A percentile compares a stretch with the other conserved stretches of the same genome.
phyloP scores from a whole-genome alignment of 768 basidiomycete genomes.

The Psilocybe cyanescens region DNA sequence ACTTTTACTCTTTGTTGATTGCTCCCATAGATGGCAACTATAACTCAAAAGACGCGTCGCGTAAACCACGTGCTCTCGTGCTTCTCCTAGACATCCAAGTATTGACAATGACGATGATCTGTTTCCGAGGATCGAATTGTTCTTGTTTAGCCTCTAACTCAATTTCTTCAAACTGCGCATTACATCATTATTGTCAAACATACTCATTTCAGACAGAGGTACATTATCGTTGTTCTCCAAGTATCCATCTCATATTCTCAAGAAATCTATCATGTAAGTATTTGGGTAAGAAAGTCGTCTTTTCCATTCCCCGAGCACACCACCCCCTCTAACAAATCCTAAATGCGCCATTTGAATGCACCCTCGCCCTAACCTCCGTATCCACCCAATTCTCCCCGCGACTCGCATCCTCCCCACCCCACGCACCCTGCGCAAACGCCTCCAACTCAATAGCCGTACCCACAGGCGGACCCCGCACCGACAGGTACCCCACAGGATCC shows the following conservation, averaged over 20 bases:
- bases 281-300: not conserved
- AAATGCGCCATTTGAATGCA: constrained; percentile 74
- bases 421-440: constrained; percentile 38
- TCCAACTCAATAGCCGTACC: constrained; percentile 51
- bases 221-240: no score
- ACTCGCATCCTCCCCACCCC: constrained; percentile 12
- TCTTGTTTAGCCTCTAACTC: no score
- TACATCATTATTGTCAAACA: no score
- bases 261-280: no score
- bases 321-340: constrained; percentile 15
- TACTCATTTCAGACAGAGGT: no score
- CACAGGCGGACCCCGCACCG: constrained; percentile 76
- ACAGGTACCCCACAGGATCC: constrained; percentile 65
- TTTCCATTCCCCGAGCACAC: not conserved
- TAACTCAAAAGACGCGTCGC: constrained; percentile 15
- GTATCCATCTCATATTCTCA: no score
- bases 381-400: constrained; percentile 29
- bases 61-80: constrained; percentile 2
- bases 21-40: not conserved
- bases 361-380: constrained; percentile 32
- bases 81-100: no score
- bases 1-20: constrained; percentile 45
- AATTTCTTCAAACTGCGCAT: no score
- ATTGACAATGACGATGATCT: no score
- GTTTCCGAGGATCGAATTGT: no score